Percentiles rank a stretch among this genome's conserved stretches.
phyloP scores from a whole-genome alignment of 257 asterid species.

The Nicotiana paniculata region DNA sequence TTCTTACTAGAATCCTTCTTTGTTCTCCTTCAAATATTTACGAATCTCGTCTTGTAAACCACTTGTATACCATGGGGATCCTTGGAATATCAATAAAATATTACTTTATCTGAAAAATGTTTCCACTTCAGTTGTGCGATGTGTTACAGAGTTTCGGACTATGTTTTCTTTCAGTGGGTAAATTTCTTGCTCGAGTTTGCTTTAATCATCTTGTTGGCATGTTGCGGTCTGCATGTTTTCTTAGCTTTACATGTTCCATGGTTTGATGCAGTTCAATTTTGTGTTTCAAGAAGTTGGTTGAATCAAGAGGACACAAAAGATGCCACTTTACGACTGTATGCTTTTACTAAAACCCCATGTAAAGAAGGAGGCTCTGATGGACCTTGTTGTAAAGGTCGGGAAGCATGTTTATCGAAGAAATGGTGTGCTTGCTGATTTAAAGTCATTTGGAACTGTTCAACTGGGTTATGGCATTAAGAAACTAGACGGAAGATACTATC shows the following conservation, averaged over 20 bases:
- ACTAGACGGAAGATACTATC: slow-evolving; percentile 75
- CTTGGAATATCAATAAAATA: not conserved
- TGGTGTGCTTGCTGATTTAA: slow-evolving; percentile 63
- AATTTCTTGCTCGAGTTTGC: not conserved
- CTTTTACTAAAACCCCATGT: slow-evolving; percentile 69
- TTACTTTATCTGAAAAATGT: not conserved
- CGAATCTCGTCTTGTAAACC: not conserved
- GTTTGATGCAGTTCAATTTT: not conserved
- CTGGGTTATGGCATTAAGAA: slow-evolving; percentile 87
- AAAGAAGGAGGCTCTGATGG: slow-evolving; percentile 29
- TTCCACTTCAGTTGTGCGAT: not conserved
- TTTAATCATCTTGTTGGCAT: not conserved
- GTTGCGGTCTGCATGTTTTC: not conserved
- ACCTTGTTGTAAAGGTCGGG: slow-evolving; percentile 52
- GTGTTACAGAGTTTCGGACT: not conserved
- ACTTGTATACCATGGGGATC: not conserved
- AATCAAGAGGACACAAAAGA: slow-evolving; percentile 19
- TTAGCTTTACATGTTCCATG: not conserved
- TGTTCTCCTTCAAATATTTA: not conserved
- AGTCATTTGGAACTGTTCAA: slow-evolving; percentile 50
- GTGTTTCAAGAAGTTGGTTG: slow-evolving; percentile 4
- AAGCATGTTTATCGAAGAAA: slow-evolving; percentile 62
- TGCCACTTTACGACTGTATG: slow-evolving; percentile 96
- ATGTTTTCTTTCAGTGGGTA: not conserved
- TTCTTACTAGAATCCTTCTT: not conserved